A percentile compares a stretch with the other conserved stretches of the same genome.
Conservation (phyloP, 108 stramenopile genomes). For the Skeletonema potamos region DNA sequence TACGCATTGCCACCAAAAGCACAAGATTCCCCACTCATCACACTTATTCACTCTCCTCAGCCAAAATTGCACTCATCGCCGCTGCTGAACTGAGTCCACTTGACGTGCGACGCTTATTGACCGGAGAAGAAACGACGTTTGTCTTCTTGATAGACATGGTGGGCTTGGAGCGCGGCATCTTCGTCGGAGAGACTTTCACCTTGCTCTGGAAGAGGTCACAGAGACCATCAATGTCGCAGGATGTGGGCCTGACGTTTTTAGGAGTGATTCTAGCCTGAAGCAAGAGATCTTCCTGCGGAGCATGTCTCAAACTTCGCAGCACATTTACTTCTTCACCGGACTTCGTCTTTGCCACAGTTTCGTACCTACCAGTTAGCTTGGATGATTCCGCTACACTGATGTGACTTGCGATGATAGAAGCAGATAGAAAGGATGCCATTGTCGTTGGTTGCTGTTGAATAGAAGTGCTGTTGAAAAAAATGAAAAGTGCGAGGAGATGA, state of each 20-base stretch:
- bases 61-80: not conserved
- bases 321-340: slow-evolving; percentile 4
- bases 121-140: not conserved
- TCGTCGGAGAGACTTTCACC: not conserved
- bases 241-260: not conserved
- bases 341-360: slow-evolving; percentile 11
- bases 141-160: too few relatives aligned
- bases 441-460: not conserved
- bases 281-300: not conserved
- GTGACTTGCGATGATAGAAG: not conserved
- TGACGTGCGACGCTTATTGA: not conserved
- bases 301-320: not conserved
- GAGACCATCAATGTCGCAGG: slow-evolving; percentile 3
- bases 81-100: not conserved
- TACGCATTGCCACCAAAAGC: too few relatives aligned
- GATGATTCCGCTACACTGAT: slow-evolving; percentile 21
- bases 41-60: not conserved
- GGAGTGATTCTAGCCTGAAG: not conserved
- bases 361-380: slow-evolving; percentile 21
- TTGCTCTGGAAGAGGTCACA: slow-evolving; percentile 9
- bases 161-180: not conserved
- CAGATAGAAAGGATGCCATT: slow-evolving; percentile 1
- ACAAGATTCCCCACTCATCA: not conserved
- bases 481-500: too few relatives aligned
- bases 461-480: not conserved